Evolutionary conservation across 1,139 yeast genomes (phyloP), one percentile per base, ranked within the genome.

Genomic region (Candida tetrigidarum): DNA sequence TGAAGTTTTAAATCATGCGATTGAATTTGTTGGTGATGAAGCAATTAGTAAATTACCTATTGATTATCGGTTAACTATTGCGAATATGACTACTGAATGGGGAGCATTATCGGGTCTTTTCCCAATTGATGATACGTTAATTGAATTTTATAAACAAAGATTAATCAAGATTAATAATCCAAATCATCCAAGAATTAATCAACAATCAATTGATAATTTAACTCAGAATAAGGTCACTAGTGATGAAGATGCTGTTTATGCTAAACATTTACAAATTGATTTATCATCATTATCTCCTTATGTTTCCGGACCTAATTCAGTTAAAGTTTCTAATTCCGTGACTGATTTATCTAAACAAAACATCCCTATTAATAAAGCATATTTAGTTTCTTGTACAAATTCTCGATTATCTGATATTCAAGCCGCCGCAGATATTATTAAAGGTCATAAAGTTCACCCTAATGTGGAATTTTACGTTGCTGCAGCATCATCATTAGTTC

Each of bases 11-110:
- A 93, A 93, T 67, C 99, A 93, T 65, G 98, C 99, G 16, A 90
- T 95, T 56, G 99, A 93, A 70, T 93, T 93, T 67, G 83, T 86
- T 7, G 99, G 98, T 46, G 96, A 87, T 48, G 41, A 38, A 14
- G 95, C 93, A 35, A 76, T 93, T 20, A 71, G 77, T 34, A 76
- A 80, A 50, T 74, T 93, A 48, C 76, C 96, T 1, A 81, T 93
- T 35, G 99, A 93, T 65, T 92, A 89, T 67, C 81, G 99, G 63
- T 78, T 93, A 54, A 93, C 99, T 18, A 92, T 93, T 55, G 99
- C 99, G 46, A 93, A 93, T 63, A 93, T 93, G 99, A 93, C 99
- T 42, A 93, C 99, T 34, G 99, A 93, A 69, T 93, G 99, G 99
- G 99, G 99, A 57, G 99, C 99, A 1, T 75, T 93, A 12, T 87